phyloP scores from a whole-genome alignment of 2,329 filamentous ascomycete species.

The Pseudopyricularia javanii region DNA sequence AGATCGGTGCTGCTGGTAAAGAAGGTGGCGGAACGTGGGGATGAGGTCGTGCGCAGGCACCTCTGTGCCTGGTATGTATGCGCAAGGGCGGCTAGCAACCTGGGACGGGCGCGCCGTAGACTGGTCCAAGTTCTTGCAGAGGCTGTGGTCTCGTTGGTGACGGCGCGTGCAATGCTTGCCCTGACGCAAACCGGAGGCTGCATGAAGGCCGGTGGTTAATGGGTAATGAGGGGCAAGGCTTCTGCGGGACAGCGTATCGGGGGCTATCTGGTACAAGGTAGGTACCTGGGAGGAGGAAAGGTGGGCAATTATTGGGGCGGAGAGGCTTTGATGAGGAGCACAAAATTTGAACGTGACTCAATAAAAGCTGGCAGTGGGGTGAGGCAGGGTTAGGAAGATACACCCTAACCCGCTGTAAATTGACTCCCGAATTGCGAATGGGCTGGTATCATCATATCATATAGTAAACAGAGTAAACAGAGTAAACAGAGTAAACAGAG shows the following conservation, averaged over 20 bases:
- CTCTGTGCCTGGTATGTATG: neutral
- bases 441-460: too few relatives aligned
- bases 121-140: neutral
- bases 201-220: neutral
- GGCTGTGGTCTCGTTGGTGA: neutral
- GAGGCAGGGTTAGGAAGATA: neutral
- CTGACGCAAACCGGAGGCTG: neutral
- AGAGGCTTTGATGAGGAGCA: neutral
- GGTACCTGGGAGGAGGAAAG: neutral
- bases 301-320: neutral
- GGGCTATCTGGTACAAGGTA: neutral
- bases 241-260: neutral
- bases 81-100: neutral
- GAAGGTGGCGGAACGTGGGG: neutral
- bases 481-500: too few relatives aligned
- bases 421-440: too few relatives aligned
- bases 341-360: neutral
- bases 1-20: neutral
- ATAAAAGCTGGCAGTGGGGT: neutral
- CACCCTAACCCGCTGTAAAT: too few relatives aligned
- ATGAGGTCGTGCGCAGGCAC: neutral
- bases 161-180: slow-evolving; percentile 2
- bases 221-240: slow-evolving; percentile 1
- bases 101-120: neutral
- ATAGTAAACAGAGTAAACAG: too few relatives aligned